Evolutionary conservation across 805 yeast species (phyloP), one percentile per base, ranked within the genome.

Genomic region (Scheffersomyces coipomensis): DNA sequence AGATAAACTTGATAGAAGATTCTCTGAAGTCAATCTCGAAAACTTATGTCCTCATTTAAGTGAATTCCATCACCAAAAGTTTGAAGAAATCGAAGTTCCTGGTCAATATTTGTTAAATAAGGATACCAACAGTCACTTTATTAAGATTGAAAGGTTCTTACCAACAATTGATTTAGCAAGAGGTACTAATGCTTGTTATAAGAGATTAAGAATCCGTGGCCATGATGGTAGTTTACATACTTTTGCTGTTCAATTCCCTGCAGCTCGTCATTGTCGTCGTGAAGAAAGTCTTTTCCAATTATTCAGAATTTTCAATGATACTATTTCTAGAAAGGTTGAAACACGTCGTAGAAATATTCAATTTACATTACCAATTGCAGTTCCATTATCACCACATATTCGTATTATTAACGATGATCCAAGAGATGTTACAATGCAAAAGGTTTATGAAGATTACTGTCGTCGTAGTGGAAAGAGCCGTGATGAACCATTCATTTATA

Each of bases 11-110:
- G 98, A 93, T 58, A 75, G 96, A 47, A 76, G 95, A 42, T 83
- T 88, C 40, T 78, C 82, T 21, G 78, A 79, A 50, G 85, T 89
- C 35, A 85, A 89, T 50, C 64, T 93, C 46, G 99, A 93, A 63
- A 81, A 89, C 41, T 73, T 93, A 46, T 89, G 97, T 53, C 97
- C 98, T 12, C 98, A 91, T 52, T 72, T 93, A 60, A 85, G 95
- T 58, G 97, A 90, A 58, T 93, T 95, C 79, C 99, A 93, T 64
- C 96, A 93, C 60, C 98, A 93, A 60, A 91, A 89, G 64, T 93
- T 93, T 57, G 99, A 93, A 60, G 99, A 93, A 35, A 88, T 93
- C 42, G 99, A 93, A 60, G 82, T 93, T 42, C 99, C 99, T 0
- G 99, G 99, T 1, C 99, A 93, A 58, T 93, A 93, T 55, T 68